A percentile compares a stretch with the other conserved stretches of the same genome.
phyloP scores from a whole-genome alignment of 805 yeast genomes.

The Yarrowia sp. region DNA sequence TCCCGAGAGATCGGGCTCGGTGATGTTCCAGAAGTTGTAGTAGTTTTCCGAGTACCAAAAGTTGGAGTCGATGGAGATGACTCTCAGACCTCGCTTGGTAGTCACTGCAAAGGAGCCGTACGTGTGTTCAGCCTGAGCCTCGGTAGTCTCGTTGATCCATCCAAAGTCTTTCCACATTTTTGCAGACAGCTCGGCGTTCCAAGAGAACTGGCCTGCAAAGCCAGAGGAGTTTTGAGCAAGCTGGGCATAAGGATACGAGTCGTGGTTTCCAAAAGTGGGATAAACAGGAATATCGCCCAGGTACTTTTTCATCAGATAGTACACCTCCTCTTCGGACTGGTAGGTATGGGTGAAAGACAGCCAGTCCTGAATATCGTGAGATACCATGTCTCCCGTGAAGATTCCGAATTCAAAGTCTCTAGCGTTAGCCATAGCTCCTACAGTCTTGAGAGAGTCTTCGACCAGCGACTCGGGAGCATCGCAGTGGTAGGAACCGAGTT shows the following conservation, averaged over 20 bases:
- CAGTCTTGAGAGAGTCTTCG: not conserved
- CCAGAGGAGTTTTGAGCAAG: constrained; percentile 1
- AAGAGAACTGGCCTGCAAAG: not conserved
- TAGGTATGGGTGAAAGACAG: not conserved
- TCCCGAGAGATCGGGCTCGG: not conserved
- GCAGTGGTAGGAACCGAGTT: constrained; percentile 1
- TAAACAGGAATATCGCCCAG: not conserved
- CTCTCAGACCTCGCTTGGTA: not conserved
- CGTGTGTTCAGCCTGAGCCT: constrained; percentile 1
- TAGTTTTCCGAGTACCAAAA: too few species aligned
- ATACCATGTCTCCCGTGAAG: not conserved
- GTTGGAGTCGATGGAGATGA: constrained; percentile 2
- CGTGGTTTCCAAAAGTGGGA: not conserved
- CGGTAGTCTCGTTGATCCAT: constrained; percentile 4
- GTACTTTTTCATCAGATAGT: not conserved
- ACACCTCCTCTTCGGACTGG: constrained; percentile 3
- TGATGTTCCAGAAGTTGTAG: too few species aligned
- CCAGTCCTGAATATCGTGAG: constrained; percentile 3
- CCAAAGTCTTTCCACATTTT: not conserved
- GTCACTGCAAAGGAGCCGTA: constrained; percentile 1
- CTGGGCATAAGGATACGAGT: not conserved
- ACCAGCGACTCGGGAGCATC: not conserved
- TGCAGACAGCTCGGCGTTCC: constrained; percentile 1
- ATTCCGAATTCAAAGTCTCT: constrained; percentile 1
- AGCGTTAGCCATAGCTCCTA: not conserved